Base-by-base conservation (phyloP, 2,329 filamentous ascomycete species). In the Cladosporium sp. region DNA sequence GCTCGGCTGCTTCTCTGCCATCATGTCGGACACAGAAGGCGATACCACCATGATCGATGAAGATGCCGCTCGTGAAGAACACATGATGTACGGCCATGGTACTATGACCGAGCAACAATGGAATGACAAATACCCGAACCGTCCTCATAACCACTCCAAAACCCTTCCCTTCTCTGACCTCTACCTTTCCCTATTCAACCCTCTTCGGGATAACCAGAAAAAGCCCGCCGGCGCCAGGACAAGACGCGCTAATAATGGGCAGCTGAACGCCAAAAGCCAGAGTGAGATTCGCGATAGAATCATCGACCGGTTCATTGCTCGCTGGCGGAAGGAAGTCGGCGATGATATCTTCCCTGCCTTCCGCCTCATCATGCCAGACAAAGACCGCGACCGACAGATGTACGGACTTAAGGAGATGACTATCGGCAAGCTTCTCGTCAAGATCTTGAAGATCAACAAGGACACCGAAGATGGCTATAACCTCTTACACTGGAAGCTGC, bases 371-470 rank as follows among this genome's bases (percentile, higher is more conserved):
- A 77, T 96, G 3, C 91, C 92, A 0, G 89, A 95, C 62, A 95
- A 95, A 65, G 93, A 99, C 64, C 83, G 90, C 34, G 90, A 97
- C 62, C 82, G 93, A 42, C 86, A 87, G 15, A 90, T 96, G 75
- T 99, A 97, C 63, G 89, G 92, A 1, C 75, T 99, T 34, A 97
- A 97, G 65, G 93, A 99, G 73, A 91, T 86, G 65, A 82, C 85
- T 4, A 90, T 99, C 53, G 92, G 86, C 8, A 96, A 90, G 65
- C 73, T 97, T 17, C 75, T 97, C n/a, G 88, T 96, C 53, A 92
- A 90, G 65, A 79, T 96, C 34, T 85, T 96, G 76, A 92, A 91
- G 64, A 95, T 99, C 61, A 86, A 91, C 72, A 88, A 86, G 61
- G 85, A 91, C 61, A 95, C 89, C 0, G 89, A 95, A 56, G 92